These are phyloP conservation scores for Brettanomyces sp. DNA, from an alignment of 805 yeast species.

Conservation along the genomic window DNA sequence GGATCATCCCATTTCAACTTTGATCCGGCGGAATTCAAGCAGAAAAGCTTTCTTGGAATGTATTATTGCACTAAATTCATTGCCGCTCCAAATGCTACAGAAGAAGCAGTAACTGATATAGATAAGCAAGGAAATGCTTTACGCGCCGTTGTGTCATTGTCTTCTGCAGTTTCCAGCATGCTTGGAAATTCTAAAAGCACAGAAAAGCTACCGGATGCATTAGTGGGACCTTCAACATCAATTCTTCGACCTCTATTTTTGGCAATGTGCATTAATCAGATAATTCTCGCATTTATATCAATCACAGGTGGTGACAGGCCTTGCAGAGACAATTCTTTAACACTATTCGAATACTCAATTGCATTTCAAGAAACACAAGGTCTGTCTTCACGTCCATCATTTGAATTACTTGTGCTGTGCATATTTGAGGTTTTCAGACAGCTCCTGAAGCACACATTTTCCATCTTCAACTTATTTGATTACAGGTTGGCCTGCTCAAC, in stretches of 20 bases:
- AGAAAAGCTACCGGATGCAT: neutral
- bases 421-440: slow-evolving; percentile 51
- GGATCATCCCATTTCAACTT: slow-evolving; percentile 15
- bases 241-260: slow-evolving; percentile 52
- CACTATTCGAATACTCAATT: slow-evolving; percentile 66
- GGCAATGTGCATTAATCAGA: slow-evolving; percentile 50
- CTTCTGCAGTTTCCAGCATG: neutral
- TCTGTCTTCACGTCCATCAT: slow-evolving; percentile 37
- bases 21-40: slow-evolving; percentile 13
- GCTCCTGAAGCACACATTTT: slow-evolving; percentile 53
- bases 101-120: neutral
- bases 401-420: slow-evolving; percentile 42
- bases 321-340: slow-evolving; percentile 55
- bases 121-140: too few relatives aligned
- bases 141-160: too few relatives aligned
- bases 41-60: slow-evolving; percentile 18
- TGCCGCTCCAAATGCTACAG: slow-evolving; percentile 1
- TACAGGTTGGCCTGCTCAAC: slow-evolving; percentile 59
- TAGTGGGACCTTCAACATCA: slow-evolving; percentile 35
- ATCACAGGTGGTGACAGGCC: slow-evolving; percentile 49
- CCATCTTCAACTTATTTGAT: slow-evolving; percentile 39
- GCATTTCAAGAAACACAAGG: slow-evolving; percentile 64
- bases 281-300: slow-evolving; percentile 56
- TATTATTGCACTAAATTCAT: slow-evolving; percentile 15
- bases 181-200: too few relatives aligned